Percentiles rank a stretch among this genome's conserved stretches.
Conservation (phyloP, 148 eudicot species). For the Vaccinium myrtillus region DNA sequence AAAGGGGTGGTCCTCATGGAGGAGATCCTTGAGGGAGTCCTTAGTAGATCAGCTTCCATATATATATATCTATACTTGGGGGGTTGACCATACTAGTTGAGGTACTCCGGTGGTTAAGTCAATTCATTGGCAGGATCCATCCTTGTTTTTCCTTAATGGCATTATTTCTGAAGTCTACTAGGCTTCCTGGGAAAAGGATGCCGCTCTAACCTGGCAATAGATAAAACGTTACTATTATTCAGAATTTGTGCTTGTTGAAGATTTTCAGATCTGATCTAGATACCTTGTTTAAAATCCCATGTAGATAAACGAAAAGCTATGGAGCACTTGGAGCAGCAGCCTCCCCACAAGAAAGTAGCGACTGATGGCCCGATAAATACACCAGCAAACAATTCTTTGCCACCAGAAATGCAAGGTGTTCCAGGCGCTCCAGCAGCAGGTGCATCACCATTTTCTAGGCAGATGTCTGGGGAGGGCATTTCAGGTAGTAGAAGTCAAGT, state of each 20-base stretch:
- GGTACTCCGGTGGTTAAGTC: background rate
- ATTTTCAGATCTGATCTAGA: background rate
- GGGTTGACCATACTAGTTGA: background rate
- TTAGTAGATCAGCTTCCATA: too few species aligned
- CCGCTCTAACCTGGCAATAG: too few species aligned
- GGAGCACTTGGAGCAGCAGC: constrained; percentile 47
- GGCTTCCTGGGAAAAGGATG: too few species aligned
- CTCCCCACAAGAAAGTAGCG: constrained; percentile 43
- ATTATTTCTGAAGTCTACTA: too few species aligned
- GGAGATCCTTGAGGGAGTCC: too few species aligned
- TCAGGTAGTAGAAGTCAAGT: constrained; percentile 17
- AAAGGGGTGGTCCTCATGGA: too few species aligned
- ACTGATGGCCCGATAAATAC: constrained; percentile 39
- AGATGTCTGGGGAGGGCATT: constrained; percentile 2
- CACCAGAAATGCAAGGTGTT: constrained; percentile 29
- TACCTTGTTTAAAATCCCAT: constrained; percentile 15
- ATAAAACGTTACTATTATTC: too few species aligned
- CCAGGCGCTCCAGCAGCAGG: constrained; percentile 16
- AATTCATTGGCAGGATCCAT: background rate
- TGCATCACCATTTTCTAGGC: constrained; percentile 32
- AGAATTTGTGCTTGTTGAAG: background rate
- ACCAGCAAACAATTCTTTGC: constrained; percentile 26
- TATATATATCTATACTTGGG: too few species aligned
- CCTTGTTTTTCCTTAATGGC: background rate
- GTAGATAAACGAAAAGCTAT: constrained; percentile 54